These are phyloP conservation scores for Apophysomyces ossiformis DNA, from an alignment of 371 early-diverging fungal genomes.

Conservation along the genomic window DNA sequence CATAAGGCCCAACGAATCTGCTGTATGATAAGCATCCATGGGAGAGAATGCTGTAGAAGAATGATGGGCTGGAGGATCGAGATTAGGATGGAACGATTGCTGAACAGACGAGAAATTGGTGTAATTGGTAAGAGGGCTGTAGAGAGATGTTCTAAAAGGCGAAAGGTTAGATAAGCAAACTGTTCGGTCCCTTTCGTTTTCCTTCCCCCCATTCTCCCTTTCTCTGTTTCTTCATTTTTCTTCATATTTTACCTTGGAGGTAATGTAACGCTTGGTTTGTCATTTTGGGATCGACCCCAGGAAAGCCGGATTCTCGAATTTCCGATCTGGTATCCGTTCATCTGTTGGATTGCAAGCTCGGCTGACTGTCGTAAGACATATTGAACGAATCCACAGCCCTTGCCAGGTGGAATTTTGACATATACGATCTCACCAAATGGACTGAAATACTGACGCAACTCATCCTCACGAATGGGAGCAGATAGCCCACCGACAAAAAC, in stretches of 20 bases:
- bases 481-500: conserved; percentile 94
- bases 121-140: conserved; percentile 8
- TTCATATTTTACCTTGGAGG: not conserved
- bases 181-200: too few relatives aligned
- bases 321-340: conserved; percentile 87
- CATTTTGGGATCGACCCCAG: conserved; percentile 87
- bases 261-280: conserved; percentile 22
- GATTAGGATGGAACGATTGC: not conserved
- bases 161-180: not conserved
- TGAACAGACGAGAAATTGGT: not conserved
- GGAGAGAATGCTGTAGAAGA: conserved; percentile 6
- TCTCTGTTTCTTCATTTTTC: not conserved
- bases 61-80: conserved; percentile 9
- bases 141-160: not conserved
- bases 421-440: conserved; percentile 89
- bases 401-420: conserved; percentile 92
- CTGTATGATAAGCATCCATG: conserved; percentile 3
- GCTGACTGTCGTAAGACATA: conserved; percentile 82
- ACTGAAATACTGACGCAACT: conserved; percentile 76
- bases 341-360: conserved; percentile 84
- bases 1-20: conserved; percentile 19
- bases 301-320: conserved; percentile 84
- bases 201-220: not conserved
- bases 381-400: conserved; percentile 95
- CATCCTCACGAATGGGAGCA: conserved; percentile 81